phyloP scores from a whole-genome alignment of 2,329 filamentous ascomycete genomes.

The Exophiala dermatitidis region DNA sequence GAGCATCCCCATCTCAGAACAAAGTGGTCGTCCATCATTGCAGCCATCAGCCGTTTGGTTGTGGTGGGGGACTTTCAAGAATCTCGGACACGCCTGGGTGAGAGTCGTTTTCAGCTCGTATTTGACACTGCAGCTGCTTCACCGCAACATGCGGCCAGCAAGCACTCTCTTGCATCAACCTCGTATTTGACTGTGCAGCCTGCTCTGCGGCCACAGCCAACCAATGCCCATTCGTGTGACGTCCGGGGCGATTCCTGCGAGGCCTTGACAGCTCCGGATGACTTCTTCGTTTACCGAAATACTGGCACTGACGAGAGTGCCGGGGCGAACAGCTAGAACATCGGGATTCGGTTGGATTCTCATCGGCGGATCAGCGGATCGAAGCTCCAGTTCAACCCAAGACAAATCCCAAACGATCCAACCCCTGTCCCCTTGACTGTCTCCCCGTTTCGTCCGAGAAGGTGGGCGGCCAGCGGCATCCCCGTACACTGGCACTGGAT shows the following conservation, averaged over 20 bases:
- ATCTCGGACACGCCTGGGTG: no score
- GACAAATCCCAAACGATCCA: neutral
- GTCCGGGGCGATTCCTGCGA: neutral
- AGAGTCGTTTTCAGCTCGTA: neutral
- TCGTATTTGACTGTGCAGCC: neutral
- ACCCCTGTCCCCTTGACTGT: no score
- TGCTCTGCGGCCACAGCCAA: neutral
- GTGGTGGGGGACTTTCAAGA: no score
- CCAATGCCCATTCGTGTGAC: neutral
- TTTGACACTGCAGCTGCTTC: neutral
- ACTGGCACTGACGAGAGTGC: neutral
- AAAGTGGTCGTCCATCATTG: no score
- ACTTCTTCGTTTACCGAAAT: neutral
- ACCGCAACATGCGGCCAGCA: neutral
- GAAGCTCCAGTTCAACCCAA: no score
- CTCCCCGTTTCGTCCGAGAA: no score
- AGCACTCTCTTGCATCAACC: neutral
- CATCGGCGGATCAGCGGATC: neutral
- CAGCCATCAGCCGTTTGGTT: no score
- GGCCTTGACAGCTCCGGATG: no score
- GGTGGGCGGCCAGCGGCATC: no score
- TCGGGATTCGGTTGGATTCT: neutral
- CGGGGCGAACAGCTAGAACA: neutral
- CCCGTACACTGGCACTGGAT: no score
- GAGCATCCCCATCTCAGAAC: no score